Base-by-base conservation (phyloP, 176 grass and related monocot species). In the Chrysopogon serrulatus region DNA sequence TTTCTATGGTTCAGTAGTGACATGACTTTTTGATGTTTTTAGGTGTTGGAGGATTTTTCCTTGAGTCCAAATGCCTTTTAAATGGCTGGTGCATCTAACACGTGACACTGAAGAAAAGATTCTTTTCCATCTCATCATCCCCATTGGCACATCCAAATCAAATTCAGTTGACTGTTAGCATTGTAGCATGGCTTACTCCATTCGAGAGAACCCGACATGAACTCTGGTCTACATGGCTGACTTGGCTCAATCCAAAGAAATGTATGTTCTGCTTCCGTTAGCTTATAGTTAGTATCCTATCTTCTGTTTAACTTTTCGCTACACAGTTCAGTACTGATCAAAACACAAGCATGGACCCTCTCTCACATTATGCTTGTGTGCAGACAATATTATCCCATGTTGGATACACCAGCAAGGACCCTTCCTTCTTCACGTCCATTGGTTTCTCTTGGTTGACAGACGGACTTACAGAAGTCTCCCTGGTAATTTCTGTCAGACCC, bases 21-120 rank as follows among this genome's bases (percentile, higher is more conserved):
- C 36, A 79, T 23, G 21, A 11, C 37, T 81, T 82, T 74, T 11
- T 66, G 11, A 31, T 79, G 40, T 33, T 74, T 93, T 66, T 65
- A 97, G 92, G 86, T 94, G 69, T 80, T 94, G 85, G 86, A 97
- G 78, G 90, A 94, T 89, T 97, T 97, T 82, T n/a, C 86, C 95
- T 40, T 97, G 88, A 1, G 92, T 94, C 81, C 79, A 89, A 48
- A 92, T 94, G 85, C 88, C 95, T 82, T 97, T 97, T 76, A 90
- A 97, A 79, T 94, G 95, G 95, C 67, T 97, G 73, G 92, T 92
- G 39, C 95, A 92, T 57, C 81, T 97, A 59, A 93, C 91, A 21
- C 95, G 92, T 86, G 21, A 84, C 92, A 34, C 76, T 98, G 61
- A 95, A 91, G 82, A 93, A 90, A 86, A 89, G 88, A 90, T 10